Conservation (phyloP, 768 basidiomycete genomes). For the Megacollybia marginata region DNA sequence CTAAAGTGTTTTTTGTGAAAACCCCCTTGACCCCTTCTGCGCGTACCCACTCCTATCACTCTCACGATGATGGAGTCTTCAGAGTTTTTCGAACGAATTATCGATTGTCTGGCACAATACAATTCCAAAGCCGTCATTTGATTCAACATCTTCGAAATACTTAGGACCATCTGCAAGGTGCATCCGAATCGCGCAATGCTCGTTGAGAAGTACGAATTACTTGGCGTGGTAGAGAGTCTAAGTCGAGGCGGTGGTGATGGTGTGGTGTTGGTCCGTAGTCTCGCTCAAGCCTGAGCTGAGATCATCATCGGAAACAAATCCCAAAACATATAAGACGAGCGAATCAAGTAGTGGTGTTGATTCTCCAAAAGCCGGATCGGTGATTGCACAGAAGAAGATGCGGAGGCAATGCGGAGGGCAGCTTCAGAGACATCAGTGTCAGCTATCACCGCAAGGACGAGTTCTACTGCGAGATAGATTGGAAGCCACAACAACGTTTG, state of each 20-base stretch:
- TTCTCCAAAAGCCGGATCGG: not conserved
- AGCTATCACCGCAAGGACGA: slow-evolving; percentile 4
- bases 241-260: slow-evolving; percentile 72
- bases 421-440: slow-evolving; percentile 59
- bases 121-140: slow-evolving; percentile 82
- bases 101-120: slow-evolving; percentile 63
- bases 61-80: slow-evolving; percentile 70
- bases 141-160: slow-evolving; percentile 80
- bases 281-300: slow-evolving; percentile 65
- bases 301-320: slow-evolving; percentile 25
- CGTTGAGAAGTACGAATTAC: slow-evolving; percentile 75
- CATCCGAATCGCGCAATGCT: slow-evolving; percentile 80
- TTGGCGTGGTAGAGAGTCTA: slow-evolving; percentile 73
- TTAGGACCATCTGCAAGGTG: slow-evolving; percentile 81
- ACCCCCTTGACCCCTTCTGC: slow-evolving; percentile 83
- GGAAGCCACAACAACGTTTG: slow-evolving; percentile 39
- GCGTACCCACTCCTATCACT: slow-evolving; percentile 67
- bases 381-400: slow-evolving; percentile 55
- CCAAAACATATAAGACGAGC: too few species aligned
- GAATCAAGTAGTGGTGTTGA: too few species aligned
- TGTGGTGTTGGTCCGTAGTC: slow-evolving; percentile 82
- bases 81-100: slow-evolving; percentile 80
- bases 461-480: slow-evolving; percentile 1
- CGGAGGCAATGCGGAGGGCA: too few species aligned
- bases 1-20: slow-evolving; percentile 92